phyloP scores from a whole-genome alignment of 768 basidiomycete species.

The Russula abietina region DNA sequence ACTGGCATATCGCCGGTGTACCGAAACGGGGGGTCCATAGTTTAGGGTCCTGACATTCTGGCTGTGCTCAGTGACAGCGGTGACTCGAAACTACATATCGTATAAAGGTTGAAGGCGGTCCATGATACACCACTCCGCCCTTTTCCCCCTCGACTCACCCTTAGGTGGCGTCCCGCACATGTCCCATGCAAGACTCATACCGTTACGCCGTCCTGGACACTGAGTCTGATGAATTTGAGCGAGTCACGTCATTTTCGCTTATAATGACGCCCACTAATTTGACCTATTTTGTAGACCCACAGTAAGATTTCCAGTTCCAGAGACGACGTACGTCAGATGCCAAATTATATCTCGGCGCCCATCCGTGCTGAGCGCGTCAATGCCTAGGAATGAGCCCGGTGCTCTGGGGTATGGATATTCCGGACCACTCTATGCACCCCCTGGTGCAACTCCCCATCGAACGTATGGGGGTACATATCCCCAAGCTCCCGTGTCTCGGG shows the following conservation, averaged over 20 bases:
- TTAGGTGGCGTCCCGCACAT: not conserved
- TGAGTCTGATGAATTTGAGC: not conserved
- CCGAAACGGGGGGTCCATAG: not conserved
- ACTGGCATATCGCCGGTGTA: not conserved
- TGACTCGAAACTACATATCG: not conserved
- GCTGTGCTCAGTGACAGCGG: no score
- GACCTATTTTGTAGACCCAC: not conserved
- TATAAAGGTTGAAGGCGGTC: not conserved
- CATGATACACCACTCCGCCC: not conserved
- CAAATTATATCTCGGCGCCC: no score
- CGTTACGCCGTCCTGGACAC: not conserved
- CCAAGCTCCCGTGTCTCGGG: not conserved
- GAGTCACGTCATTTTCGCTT: not conserved
- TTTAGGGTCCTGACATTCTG: not conserved
- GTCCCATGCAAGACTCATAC: not conserved
- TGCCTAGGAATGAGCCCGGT: not conserved
- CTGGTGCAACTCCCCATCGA: not conserved
- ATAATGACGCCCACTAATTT: not conserved
- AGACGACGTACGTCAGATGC: not conserved
- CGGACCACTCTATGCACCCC: not conserved
- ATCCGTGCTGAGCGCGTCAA: not conserved
- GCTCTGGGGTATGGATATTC: not conserved
- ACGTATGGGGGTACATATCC: not conserved
- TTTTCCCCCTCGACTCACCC: not conserved
- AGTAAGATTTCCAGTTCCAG: not conserved